phyloP scores from a whole-genome alignment of 2,329 filamentous ascomycete genomes.

The Cladosporium sp. region DNA sequence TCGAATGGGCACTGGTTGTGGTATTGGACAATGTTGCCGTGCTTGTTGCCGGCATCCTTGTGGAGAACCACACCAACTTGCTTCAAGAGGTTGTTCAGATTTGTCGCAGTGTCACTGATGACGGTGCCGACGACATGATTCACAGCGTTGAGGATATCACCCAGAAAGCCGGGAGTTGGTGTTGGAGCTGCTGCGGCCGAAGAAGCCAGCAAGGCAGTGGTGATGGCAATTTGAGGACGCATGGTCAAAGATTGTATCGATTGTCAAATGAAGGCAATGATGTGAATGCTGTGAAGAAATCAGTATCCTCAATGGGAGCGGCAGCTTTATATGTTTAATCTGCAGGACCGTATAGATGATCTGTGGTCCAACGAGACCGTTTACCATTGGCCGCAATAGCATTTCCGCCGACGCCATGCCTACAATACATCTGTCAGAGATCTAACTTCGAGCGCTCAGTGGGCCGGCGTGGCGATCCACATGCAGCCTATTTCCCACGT shows the following conservation, averaged over 20 bases:
- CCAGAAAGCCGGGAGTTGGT: conserved; percentile 6
- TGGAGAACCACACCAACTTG: conserved; percentile 1
- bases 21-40: conserved; percentile 4
- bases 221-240: conserved; percentile 6
- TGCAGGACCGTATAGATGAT: neutral
- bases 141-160: neutral
- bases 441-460: neutral
- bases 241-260: neutral
- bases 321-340: neutral
- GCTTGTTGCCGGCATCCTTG: conserved; percentile 11
- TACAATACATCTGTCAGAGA: neutral
- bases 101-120: neutral
- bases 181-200: conserved; percentile 10
- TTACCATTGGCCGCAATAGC: neutral
- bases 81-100: conserved; percentile 12
- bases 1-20: conserved; percentile 9
- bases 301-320: neutral
- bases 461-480: neutral
- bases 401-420: neutral
- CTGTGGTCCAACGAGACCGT: neutral
- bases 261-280: neutral
- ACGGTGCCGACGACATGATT: conserved; percentile 6
- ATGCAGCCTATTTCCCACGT: neutral
- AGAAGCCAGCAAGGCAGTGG: conserved; percentile 7
- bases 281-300: neutral